phyloP scores from a whole-genome alignment of 352 stramenopile species.

The Globisporangium paddicum region DNA sequence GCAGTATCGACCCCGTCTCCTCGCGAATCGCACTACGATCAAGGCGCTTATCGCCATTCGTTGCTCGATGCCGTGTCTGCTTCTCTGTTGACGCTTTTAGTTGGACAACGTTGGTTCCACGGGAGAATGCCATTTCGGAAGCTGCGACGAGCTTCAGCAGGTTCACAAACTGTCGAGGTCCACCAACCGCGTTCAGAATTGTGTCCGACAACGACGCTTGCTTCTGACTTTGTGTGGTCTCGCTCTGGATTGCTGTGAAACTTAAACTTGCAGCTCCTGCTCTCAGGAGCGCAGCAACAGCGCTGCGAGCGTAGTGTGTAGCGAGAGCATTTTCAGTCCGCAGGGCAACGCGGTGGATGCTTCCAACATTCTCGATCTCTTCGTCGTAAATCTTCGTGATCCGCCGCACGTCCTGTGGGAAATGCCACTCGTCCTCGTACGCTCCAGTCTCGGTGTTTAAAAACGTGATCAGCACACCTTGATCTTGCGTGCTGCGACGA shows the following conservation, averaged over 20 bases:
- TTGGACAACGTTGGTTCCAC: background rate
- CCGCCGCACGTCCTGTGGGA: slow-evolving; percentile 64
- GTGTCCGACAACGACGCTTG: slow-evolving; percentile 21
- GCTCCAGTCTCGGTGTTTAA: slow-evolving; percentile 83
- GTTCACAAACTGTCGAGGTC: slow-evolving; percentile 70
- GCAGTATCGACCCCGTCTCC: slow-evolving; percentile 39
- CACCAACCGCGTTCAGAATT: slow-evolving; percentile 52
- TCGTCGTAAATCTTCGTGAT: slow-evolving; percentile 83
- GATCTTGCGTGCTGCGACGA: slow-evolving; percentile 39
- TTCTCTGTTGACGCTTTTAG: background rate
- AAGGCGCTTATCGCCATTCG: background rate
- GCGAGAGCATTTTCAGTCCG: slow-evolving; percentile 78
- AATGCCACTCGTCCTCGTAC: slow-evolving; percentile 82
- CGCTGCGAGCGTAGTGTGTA: slow-evolving; percentile 75
- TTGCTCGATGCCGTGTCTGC: background rate
- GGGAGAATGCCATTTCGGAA: slow-evolving; percentile 65
- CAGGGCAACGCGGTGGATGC: slow-evolving; percentile 72
- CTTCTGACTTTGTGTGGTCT: slow-evolving; percentile 5
- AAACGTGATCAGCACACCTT: slow-evolving; percentile 77
- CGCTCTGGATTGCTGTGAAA: slow-evolving; percentile 3
- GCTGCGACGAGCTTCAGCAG: slow-evolving; percentile 79
- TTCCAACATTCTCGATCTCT: slow-evolving; percentile 48
- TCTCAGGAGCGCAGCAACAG: slow-evolving; percentile 34
- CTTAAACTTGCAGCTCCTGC: background rate
- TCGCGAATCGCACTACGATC: slow-evolving; percentile 3